phyloP scores from a whole-genome alignment of 106 monocot species.

The Allium cepa region DNA sequence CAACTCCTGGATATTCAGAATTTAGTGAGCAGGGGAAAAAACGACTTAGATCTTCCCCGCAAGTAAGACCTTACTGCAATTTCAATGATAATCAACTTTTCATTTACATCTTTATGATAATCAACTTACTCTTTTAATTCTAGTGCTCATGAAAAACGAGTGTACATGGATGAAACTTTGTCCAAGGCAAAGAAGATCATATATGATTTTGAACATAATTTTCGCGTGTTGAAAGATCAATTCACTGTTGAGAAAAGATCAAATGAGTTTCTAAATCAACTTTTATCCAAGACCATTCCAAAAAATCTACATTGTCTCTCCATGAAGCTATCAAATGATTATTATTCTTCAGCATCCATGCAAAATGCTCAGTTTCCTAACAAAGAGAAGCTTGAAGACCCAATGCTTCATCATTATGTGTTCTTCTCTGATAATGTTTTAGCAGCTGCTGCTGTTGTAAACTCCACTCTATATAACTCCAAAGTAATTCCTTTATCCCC shows the following conservation, averaged over 20 bases:
- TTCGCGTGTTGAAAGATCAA: slow-evolving; percentile 49
- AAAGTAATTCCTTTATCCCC: slow-evolving; percentile 8
- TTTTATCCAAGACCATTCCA: slow-evolving; percentile 70
- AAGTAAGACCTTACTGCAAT: slow-evolving; percentile 12
- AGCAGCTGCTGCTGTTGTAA: slow-evolving; percentile 13
- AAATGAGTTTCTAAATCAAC: slow-evolving; percentile 43
- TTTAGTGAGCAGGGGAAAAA: slow-evolving; percentile 40
- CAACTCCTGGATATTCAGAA: slow-evolving; percentile 47
- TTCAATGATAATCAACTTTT: too few relatives aligned
- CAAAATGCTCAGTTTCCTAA: slow-evolving; percentile 25
- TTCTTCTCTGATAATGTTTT: slow-evolving; percentile 24
- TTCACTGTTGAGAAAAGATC: slow-evolving; percentile 39
- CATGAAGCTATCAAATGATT: slow-evolving; percentile 59
- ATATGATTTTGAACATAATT: slow-evolving; percentile 41
- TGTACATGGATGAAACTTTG: slow-evolving; percentile 56
- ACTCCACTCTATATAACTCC: slow-evolving; percentile 6
- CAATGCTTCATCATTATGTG: slow-evolving; percentile 63
- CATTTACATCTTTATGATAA: background rate
- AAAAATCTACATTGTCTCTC: slow-evolving; percentile 84
- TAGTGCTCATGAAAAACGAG: slow-evolving; percentile 44
- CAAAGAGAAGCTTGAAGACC: slow-evolving; percentile 59
- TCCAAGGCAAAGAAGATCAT: slow-evolving; percentile 54
- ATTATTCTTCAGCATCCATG: slow-evolving; percentile 13
- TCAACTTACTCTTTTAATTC: background rate
- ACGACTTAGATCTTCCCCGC: slow-evolving; percentile 53